A percentile compares a stretch with the other conserved stretches of the same genome.
These are phyloP conservation scores for Colletotrichum cereale DNA, from an alignment of 2,329 filamentous ascomycete species.

Conservation along the genomic window DNA sequence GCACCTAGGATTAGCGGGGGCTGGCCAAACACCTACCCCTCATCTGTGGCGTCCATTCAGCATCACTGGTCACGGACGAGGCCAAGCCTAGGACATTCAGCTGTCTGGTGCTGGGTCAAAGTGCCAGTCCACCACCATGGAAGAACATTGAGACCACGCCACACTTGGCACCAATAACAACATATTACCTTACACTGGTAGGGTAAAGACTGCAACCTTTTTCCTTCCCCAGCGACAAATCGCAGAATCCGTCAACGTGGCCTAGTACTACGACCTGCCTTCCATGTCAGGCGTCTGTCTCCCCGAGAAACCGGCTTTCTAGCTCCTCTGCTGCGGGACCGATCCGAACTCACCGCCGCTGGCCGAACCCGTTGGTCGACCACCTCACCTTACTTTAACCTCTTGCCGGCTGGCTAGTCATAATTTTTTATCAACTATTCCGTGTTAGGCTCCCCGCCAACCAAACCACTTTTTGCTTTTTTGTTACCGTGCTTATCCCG, in stretches of 20 bases:
- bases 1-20: not conserved
- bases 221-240: not conserved
- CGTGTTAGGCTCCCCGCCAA: not conserved
- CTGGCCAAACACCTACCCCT: constrained; percentile 13
- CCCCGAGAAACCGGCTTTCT: not conserved
- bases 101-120: not conserved
- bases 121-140: not conserved
- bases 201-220: not conserved
- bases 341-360: constrained; percentile 36
- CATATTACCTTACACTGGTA: not conserved
- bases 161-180: not conserved
- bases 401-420: not conserved
- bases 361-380: constrained; percentile 21
- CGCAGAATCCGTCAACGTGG: not conserved
- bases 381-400: not conserved
- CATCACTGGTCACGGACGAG: constrained; percentile 1
- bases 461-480: not conserved
- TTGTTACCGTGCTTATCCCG: constrained; percentile 13
- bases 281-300: not conserved
- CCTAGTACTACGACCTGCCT: not conserved
- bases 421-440: not conserved
- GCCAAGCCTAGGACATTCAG: not conserved
- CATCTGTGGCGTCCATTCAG: constrained; percentile 13
- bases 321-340: constrained; percentile 16
- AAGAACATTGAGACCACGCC: not conserved